phyloP scores from a whole-genome alignment of 164 flowering plant genomes.

The Tetrastigma voinierianum region DNA sequence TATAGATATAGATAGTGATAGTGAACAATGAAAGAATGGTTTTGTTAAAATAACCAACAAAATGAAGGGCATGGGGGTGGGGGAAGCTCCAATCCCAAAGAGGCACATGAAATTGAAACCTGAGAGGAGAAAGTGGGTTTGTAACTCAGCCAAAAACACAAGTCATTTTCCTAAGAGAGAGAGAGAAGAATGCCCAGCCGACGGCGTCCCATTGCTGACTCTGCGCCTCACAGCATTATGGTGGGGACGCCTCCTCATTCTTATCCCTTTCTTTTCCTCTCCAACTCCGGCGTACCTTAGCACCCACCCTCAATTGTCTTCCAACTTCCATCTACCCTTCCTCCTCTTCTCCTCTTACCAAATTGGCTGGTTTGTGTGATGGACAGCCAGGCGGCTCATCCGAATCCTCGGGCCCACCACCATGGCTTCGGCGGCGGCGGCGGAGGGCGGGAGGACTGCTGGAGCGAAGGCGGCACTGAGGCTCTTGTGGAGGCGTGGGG shows the following conservation, averaged over 20 bases:
- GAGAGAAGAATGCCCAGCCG: not conserved
- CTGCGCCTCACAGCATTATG: not conserved
- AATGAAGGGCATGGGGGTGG: no score
- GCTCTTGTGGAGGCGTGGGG: slow-evolving; percentile 81
- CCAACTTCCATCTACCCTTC: not conserved
- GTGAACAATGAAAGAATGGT: no score
- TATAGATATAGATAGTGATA: no score
- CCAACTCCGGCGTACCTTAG: slow-evolving; percentile 27
- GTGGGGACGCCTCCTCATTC: not conserved
- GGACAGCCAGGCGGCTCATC: slow-evolving; percentile 18
- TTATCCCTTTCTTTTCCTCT: not conserved
- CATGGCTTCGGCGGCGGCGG: slow-evolving; percentile 8
- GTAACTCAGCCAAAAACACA: not conserved
- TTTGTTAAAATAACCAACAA: no score
- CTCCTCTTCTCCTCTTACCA: not conserved
- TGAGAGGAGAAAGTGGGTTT: no score
- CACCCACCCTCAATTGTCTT: not conserved
- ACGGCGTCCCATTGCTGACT: not conserved
- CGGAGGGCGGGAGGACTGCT: slow-evolving; percentile 65
- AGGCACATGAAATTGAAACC: no score
- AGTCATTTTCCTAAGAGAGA: not conserved
- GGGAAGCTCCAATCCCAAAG: no score
- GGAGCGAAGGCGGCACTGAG: slow-evolving; percentile 70
- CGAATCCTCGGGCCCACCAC: slow-evolving; percentile 6
- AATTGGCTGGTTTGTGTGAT: not conserved